A percentile compares a stretch with the other conserved stretches of the same genome.
These are phyloP conservation scores for Leccinellum rugosiceps DNA, from an alignment of 768 basidiomycete genomes.

Conservation along the genomic window DNA sequence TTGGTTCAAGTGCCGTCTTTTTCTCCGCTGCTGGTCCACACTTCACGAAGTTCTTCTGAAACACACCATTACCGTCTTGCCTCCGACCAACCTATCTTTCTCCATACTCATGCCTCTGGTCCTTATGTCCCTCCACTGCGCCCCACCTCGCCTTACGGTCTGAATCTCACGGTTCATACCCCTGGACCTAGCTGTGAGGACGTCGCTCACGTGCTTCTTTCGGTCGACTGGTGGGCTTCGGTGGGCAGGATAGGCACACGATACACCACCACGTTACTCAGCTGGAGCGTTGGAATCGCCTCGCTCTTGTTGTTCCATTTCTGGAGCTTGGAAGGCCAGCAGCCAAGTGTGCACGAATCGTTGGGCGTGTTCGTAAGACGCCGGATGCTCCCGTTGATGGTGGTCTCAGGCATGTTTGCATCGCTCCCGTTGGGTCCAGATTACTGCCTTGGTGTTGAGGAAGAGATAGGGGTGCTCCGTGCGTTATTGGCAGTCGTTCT, in stretches of 20 bases:
- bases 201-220: slow-evolving; percentile 42
- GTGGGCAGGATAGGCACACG: slow-evolving; percentile 68
- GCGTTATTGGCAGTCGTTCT: slow-evolving; percentile 54
- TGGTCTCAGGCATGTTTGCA: slow-evolving; percentile 42
- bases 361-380: slow-evolving; percentile 41
- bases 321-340: slow-evolving; percentile 38
- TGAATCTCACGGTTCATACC: slow-evolving; percentile 59
- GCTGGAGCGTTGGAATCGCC: slow-evolving; percentile 75
- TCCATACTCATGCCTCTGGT: slow-evolving; percentile 67
- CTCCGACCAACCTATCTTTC: slow-evolving; percentile 25
- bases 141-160: slow-evolving; percentile 28
- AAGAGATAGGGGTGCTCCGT: slow-evolving; percentile 38
- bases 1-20: slow-evolving; percentile 47
- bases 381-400: slow-evolving; percentile 42
- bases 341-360: slow-evolving; percentile 48
- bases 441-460: slow-evolving; percentile 60
- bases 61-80: slow-evolving; percentile 63
- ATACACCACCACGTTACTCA: slow-evolving; percentile 67
- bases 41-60: slow-evolving; percentile 51
- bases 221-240: slow-evolving; percentile 68
- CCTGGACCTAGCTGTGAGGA: slow-evolving; percentile 48
- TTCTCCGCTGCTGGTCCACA: slow-evolving; percentile 64
- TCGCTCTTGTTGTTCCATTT: slow-evolving; percentile 53
- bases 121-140: slow-evolving; percentile 50
- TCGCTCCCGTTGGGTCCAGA: slow-evolving; percentile 54